Base-by-base conservation (phyloP, 2,329 filamentous ascomycete species). In the Paradendryphiella salina region DNA sequence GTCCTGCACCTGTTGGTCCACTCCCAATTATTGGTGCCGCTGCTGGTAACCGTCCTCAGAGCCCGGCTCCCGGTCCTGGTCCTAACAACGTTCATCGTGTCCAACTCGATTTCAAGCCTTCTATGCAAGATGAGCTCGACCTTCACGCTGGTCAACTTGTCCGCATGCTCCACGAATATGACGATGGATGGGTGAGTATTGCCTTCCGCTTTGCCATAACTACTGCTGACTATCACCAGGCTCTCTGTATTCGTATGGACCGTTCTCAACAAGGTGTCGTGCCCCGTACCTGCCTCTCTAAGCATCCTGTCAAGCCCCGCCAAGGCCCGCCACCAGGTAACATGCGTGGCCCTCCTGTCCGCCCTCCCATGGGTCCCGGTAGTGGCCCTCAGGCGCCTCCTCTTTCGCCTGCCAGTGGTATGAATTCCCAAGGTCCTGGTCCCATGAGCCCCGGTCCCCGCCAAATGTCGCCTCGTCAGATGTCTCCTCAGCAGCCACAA, bases 41-140 rank as follows among this genome's bases (percentile, higher is more conserved):
- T 9, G 84, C 82, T 35, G 86, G 86, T 60, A 83, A 82, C 10
- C 82, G 82, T 42, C 83, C 83, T 36, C 84, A 82, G 48, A 85
- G 83, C 14, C 83, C 85, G 17, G 69, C 63, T 51, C 54, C 67
- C 29, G 57, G 41, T 55, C 57, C 71, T 37, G 57, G 50, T 44
- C 60, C 74, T 14, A 80, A 78, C 66, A 85, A 89, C 59, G 92
- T 97, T 47, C 88, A 97, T 73, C 90, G 94, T 57, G 90, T 97
- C 28, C 90, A 96, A 73, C 84, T 97, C 61, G 92, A 96, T 73
- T 99, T 97, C 75, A 88, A 85, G 72, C 92, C 94, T 20, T 93
- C 89, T 3, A 87, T 97, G 81, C 88, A 90, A 5, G 94, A 99
- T 69, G 94, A 99, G 75, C 80, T 99, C 67, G 88, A 85, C 56